A percentile compares a stretch with the other conserved stretches of the same genome.
Evolutionary conservation across 768 basidiomycete species (phyloP).

Genomic region (Obba rivulosa): DNA sequence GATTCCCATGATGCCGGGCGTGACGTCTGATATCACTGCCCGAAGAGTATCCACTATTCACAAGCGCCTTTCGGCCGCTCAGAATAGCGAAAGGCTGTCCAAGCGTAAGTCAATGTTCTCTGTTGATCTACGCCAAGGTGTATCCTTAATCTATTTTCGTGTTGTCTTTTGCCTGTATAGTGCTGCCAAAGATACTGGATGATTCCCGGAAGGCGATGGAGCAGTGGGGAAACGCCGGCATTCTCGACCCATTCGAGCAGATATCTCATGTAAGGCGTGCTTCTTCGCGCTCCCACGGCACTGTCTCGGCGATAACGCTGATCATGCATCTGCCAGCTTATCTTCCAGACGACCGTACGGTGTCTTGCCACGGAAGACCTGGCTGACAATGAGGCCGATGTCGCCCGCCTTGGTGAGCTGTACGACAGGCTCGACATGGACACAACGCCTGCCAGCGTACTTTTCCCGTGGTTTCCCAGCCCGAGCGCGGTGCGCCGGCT

Average conservation of each 20-base stretch:
- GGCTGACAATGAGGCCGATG: slow-evolving; percentile 56
- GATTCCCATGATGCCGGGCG: slow-evolving; percentile 74
- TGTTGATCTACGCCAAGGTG: neutral
- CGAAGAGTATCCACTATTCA: slow-evolving; percentile 61
- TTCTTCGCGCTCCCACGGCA: neutral
- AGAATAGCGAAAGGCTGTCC: slow-evolving; percentile 55
- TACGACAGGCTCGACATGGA: slow-evolving; percentile 67
- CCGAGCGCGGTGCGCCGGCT: slow-evolving; percentile 68
- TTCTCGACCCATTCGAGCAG: slow-evolving; percentile 69
- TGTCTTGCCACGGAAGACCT: slow-evolving; percentile 65
- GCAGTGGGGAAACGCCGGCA: slow-evolving; percentile 59
- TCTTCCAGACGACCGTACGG: slow-evolving; percentile 71
- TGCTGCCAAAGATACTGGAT: slow-evolving; percentile 58
- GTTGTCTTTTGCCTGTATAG: slow-evolving; percentile 31
- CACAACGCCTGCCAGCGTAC: slow-evolving; percentile 67
- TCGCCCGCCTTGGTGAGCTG: slow-evolving; percentile 54
- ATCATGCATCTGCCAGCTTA: slow-evolving; percentile 29
- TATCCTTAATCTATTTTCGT: neutral
- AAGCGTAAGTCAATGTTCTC: slow-evolving; percentile 42
- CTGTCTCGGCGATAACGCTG: neutral
- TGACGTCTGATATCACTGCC: slow-evolving; percentile 65
- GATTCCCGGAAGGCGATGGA: slow-evolving; percentile 60
- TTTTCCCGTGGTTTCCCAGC: slow-evolving; percentile 73
- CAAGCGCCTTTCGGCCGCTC: slow-evolving; percentile 61
- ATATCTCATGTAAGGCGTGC: slow-evolving; percentile 33